phyloP scores from a whole-genome alignment of 1,284 basidiomycete species.

The Papiliotrema laurentii region DNA sequence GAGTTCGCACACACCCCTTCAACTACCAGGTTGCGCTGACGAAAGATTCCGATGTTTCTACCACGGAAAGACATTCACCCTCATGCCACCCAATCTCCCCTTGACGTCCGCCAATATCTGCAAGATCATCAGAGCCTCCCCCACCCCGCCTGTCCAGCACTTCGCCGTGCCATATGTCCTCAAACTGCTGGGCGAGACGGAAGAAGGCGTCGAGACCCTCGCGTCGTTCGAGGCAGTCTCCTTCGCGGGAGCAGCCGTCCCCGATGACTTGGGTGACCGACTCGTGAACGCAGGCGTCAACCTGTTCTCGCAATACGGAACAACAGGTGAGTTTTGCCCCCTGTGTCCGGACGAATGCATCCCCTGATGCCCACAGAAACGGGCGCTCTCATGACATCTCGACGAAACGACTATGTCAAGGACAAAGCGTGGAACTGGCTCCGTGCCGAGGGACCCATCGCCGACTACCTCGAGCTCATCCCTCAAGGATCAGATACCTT shows the following conservation, averaged over 20 bases:
- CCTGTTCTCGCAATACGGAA: conserved; percentile 57
- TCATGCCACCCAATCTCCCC: conserved; percentile 56
- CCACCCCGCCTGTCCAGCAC: conserved; percentile 40
- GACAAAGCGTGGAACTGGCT: conserved; percentile 64
- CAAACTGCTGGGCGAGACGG: conserved; percentile 54
- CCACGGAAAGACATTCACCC: conserved; percentile 51
- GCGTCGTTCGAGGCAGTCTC: conserved; percentile 54
- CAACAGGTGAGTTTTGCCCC: conserved; percentile 37
- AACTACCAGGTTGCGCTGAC: conserved; percentile 7
- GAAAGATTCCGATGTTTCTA: conserved; percentile 48
- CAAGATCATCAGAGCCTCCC: conserved; percentile 35
- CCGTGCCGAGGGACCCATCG: conserved; percentile 46
- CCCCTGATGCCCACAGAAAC: conserved; percentile 23
- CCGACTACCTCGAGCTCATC: conserved; percentile 53
- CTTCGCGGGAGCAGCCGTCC: conserved; percentile 45
- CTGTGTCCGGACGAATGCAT: neutral
- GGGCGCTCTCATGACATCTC: conserved; percentile 50
- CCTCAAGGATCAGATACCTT: conserved; percentile 51
- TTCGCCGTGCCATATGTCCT: conserved; percentile 52
- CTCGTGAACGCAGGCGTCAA: conserved; percentile 55
- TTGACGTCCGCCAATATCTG: conserved; percentile 55
- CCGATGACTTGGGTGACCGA: conserved; percentile 56
- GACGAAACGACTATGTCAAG: conserved; percentile 48
- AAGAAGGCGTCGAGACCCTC: conserved; percentile 53
- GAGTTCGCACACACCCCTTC: too few relatives aligned